Conservation (phyloP, 495 filamentous ascomycete species). For the Glutinoglossum americanum region DNA sequence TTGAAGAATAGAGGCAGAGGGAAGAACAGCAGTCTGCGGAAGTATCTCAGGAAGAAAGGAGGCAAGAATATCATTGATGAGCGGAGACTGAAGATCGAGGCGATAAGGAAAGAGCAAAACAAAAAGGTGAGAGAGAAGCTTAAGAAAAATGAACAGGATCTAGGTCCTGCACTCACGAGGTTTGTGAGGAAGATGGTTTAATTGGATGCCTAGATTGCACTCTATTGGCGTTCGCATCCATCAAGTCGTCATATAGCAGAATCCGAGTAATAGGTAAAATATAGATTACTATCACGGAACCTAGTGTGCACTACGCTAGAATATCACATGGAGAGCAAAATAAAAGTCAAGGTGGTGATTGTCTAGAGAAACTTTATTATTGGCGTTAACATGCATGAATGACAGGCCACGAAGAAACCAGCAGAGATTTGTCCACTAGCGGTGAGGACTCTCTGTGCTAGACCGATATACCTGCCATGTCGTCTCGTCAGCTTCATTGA, state of each 20-base stretch:
- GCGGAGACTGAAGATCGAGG: slow-evolving; percentile 45
- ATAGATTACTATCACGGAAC: no score
- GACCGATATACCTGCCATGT: no score
- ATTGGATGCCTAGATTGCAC: neutral
- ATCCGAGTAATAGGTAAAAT: neutral
- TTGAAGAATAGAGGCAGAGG: slow-evolving; percentile 56
- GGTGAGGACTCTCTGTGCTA: no score
- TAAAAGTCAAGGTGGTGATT: no score
- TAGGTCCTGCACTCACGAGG: slow-evolving; percentile 49
- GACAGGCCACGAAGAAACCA: no score
- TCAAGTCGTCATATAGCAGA: neutral
- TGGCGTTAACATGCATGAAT: no score
- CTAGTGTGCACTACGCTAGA: no score
- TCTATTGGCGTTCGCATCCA: neutral
- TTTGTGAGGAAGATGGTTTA: slow-evolving; percentile 31
- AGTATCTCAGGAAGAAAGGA: slow-evolving; percentile 75
- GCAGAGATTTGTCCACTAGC: no score
- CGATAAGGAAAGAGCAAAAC: slow-evolving; percentile 39
- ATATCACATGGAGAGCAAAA: no score
- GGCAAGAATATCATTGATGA: slow-evolving; percentile 85
- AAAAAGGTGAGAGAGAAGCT: slow-evolving; percentile 40
- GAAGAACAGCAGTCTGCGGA: slow-evolving; percentile 76
- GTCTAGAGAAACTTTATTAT: no score
- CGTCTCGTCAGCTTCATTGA: no score
- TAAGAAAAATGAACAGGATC: slow-evolving; percentile 33